Evolutionary conservation across 305 asterid species (phyloP), one percentile per base, ranked within the genome.

Genomic region (Solanum chacoense): DNA sequence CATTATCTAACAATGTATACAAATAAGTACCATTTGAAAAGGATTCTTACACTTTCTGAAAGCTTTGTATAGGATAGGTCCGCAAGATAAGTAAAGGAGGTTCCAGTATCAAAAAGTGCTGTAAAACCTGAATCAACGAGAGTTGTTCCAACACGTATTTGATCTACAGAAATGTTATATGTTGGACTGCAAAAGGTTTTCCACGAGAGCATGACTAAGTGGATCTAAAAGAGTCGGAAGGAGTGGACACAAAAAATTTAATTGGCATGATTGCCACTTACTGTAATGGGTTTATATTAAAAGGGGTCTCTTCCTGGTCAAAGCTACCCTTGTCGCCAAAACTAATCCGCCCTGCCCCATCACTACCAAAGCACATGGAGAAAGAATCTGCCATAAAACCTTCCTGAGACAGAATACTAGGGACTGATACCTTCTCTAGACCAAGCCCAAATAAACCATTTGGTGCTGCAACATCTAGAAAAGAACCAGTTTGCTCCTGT

Each of bases 381-480:
- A 96, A 96, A 85, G 99, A 94, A 88, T 96, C 91, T 32, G 95
- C 91, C n/a, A 89, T 90, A 83, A 93, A 94, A 74, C 97, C 96
- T 88, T 94, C 92, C 72, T 88, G 91, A 71, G 93, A 93, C 88
- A 96, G 92, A 91, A 93, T 92, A 88, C 98, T 94, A 28, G 98
- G 99, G 92, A 95, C 98, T 77, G 99, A 93, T 90, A 96, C 89
- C 88, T 95, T 93, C 90, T 95, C 99, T 8, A 95, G 89, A 81
- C 99, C 98, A 80, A 96, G 93, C 86, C 99, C 99, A 92, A 96
- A 91, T 65, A 96, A 89, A 88, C 98, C 99, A 89, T 96, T 96
- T 59, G 97, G 96, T 81, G 99, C 99, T 59, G 98, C 98, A 88
- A 93, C 91, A 55, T 94, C 95, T 63, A 96, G 91, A 91, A 95